Base-by-base conservation (phyloP, 192 early-diverging fungal genomes). In the Backusella tarrabulga region DNA sequence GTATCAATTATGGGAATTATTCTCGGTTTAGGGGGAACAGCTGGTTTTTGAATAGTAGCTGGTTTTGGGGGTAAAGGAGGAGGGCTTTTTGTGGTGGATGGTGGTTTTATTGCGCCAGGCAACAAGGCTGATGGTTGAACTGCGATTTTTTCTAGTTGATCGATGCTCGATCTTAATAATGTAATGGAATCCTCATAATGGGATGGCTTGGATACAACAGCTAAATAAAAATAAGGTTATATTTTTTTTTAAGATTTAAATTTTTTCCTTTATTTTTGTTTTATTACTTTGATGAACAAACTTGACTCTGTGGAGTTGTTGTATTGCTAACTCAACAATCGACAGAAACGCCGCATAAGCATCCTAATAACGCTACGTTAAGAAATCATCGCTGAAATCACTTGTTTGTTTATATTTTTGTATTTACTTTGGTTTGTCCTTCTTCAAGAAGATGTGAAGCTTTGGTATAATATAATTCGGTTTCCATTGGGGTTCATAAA, bases 261-360 rank as follows among this genome's bases (percentile, higher is more conserved):
- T 17, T 76, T 34, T 34, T 76, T 76, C 17, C 32, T 68, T 35
- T 54, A 21, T 54, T 54, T 54, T 63, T 26, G 11, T 23, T 63
- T 63, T 63, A 42, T 67, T 80, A 89, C 88, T 82, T 67, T 89
- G 86, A 83, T 86, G 83, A 66, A 88, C 83, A 74, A 89, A 89
- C 69, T 86, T 87, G 69, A 86, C 87, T 29, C 72, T 83, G 41
- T 86, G 79, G 21, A 89, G 77, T 29, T 86, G 84, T 38, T 85
- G 82, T 6, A 81, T 76, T 23, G 87, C 72, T 35, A 80, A 70
- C 56, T 88, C 83, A 19, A 86, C 78, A 46, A 84, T 82, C 63
- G 83, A 78, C 26, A 89, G 66, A 71, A 85, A 87, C 38, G 72
- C 78, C 44, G 83, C 79, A 79, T 89, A 89, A 42, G 88, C 88